These are phyloP conservation scores for Geranium rotundifolium DNA, from an alignment of 345 rosid species.

Conservation along the genomic window DNA sequence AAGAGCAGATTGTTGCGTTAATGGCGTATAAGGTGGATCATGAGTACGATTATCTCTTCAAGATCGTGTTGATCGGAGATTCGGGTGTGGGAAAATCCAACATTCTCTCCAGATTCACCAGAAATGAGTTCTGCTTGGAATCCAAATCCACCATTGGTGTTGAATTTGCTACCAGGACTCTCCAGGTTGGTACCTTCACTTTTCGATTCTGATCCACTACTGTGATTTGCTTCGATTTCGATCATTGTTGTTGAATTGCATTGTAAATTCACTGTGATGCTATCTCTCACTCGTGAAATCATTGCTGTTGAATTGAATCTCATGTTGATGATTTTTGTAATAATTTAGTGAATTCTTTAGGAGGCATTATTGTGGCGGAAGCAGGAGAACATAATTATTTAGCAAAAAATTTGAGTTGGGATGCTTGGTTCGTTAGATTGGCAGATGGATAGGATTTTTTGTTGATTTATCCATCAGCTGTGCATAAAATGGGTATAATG, in stretches of 20 bases:
- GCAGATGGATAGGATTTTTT: too few species aligned
- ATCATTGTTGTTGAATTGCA: too few species aligned
- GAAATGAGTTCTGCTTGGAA: constrained; percentile 54
- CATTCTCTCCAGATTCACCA: constrained; percentile 53
- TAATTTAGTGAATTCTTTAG: too few species aligned
- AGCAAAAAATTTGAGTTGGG: too few species aligned
- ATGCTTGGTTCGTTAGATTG: too few species aligned
- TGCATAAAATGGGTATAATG: too few species aligned
- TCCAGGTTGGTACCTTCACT: constrained; percentile 25
- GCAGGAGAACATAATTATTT: too few species aligned
- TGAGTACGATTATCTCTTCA: constrained; percentile 56
- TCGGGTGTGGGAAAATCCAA: constrained; percentile 71
- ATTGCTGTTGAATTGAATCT: too few species aligned
- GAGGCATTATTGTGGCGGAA: too few species aligned
- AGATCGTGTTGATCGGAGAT: constrained; percentile 56
- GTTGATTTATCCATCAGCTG: too few species aligned
- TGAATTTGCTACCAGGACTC: constrained; percentile 62
- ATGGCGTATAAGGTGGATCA: constrained; percentile 64
- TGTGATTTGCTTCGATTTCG: background rate
- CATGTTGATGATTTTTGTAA: background rate
- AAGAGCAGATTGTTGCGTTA: background rate
- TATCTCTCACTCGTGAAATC: too few species aligned
- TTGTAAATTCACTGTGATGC: too few species aligned
- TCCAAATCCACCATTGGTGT: constrained; percentile 67
- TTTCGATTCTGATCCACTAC: background rate